A percentile compares a stretch with the other conserved stretches of the same genome.
phyloP scores from a whole-genome alignment of 2,329 filamentous ascomycete genomes.

The Chaetomiaceae sp. region DNA sequence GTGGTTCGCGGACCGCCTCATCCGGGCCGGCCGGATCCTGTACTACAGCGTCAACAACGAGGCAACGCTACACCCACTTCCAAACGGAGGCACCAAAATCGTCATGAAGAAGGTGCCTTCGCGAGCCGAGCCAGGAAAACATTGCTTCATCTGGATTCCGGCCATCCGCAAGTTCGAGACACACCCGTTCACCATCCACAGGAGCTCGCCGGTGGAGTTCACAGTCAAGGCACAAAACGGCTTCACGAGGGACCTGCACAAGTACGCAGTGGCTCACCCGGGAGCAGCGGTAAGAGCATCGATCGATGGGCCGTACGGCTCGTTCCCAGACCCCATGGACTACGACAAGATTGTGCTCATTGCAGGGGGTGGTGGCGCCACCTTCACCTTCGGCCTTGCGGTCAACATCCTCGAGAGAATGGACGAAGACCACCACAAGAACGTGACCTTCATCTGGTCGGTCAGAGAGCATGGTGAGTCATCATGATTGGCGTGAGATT shows the following conservation, averaged over 20 bases:
- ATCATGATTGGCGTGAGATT: no score
- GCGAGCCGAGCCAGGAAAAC: conserved; percentile 47
- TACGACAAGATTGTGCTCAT: conserved; percentile 54
- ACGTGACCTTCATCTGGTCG: conserved; percentile 45
- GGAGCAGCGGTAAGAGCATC: conserved; percentile 45
- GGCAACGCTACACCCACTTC: conserved; percentile 47
- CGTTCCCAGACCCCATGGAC: conserved; percentile 43
- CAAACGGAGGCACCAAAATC: conserved; percentile 50
- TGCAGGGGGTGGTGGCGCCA: conserved; percentile 56
- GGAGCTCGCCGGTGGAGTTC: conserved; percentile 48
- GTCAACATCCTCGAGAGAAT: conserved; percentile 41
- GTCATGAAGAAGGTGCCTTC: conserved; percentile 44
- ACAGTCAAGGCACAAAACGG: conserved; percentile 53
- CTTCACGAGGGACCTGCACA: conserved; percentile 51
- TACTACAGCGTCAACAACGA: conserved; percentile 44
- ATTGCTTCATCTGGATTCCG: conserved; percentile 61
- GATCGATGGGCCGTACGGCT: conserved; percentile 55
- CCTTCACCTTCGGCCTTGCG: conserved; percentile 48
- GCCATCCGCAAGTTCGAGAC: conserved; percentile 50
- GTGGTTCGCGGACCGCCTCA: conserved; percentile 46
- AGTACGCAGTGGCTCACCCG: conserved; percentile 44
- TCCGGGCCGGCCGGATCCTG: conserved; percentile 40
- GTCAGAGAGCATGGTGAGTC: conserved; percentile 40
- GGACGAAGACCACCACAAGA: conserved; percentile 31
- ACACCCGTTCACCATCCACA: conserved; percentile 58